These are phyloP conservation scores for Groenewaldozyma salmanticensis DNA, from an alignment of 805 yeast species.

Conservation along the genomic window DNA sequence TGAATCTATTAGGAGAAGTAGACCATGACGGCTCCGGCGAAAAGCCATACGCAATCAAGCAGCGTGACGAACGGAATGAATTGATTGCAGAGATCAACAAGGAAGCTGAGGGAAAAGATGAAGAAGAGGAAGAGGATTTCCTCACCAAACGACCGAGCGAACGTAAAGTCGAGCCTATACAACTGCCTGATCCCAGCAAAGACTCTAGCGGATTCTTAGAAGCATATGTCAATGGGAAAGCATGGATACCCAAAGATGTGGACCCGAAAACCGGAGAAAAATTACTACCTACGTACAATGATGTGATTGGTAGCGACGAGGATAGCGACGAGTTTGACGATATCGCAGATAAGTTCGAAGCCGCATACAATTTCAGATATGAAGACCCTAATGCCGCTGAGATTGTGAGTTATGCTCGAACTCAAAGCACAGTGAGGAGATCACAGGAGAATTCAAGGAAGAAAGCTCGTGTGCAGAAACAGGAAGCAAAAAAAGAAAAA, in stretches of 20 bases:
- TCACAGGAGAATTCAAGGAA: slow-evolving; percentile 65
- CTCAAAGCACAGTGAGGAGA: slow-evolving; percentile 83
- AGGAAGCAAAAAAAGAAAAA: slow-evolving; percentile 42
- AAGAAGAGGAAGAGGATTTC: slow-evolving; percentile 37
- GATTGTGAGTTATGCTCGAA: slow-evolving; percentile 87
- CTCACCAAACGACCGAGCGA: slow-evolving; percentile 50
- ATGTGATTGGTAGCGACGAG: slow-evolving; percentile 38
- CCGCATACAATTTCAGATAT: slow-evolving; percentile 87
- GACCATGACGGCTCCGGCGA: slow-evolving; percentile 49
- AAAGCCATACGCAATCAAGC: slow-evolving; percentile 66
- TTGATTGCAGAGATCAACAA: slow-evolving; percentile 69
- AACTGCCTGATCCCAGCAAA: slow-evolving; percentile 56
- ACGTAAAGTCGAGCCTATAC: slow-evolving; percentile 26
- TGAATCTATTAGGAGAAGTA: slow-evolving; percentile 54
- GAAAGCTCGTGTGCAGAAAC: slow-evolving; percentile 67
- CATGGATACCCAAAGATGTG: slow-evolving; percentile 77
- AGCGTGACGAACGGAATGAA: slow-evolving; percentile 62
- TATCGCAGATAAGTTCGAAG: slow-evolving; percentile 84
- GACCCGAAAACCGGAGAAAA: slow-evolving; percentile 46
- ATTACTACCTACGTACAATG: slow-evolving; percentile 23
- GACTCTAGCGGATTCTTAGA: slow-evolving; percentile 63
- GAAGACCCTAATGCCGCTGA: slow-evolving; percentile 90
- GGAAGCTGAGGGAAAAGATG: slow-evolving; percentile 34
- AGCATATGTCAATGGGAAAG: slow-evolving; percentile 64
- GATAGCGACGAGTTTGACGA: slow-evolving; percentile 86